Base-by-base conservation (phyloP, 805 yeast genomes). In the Teunomyces aglyptinius region DNA sequence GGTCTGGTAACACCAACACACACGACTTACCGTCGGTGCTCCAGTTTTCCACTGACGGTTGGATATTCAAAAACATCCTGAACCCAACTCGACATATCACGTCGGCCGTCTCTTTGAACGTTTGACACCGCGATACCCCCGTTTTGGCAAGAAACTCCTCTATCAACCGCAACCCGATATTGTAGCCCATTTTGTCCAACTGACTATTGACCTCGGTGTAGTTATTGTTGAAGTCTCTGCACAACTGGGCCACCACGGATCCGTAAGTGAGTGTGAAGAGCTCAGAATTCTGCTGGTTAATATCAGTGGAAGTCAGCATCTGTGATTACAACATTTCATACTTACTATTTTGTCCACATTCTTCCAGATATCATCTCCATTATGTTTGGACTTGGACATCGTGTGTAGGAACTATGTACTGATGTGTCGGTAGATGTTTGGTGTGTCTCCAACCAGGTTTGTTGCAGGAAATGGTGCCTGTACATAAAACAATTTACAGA, bases 201-300 rank as follows among this genome's bases (percentile, higher is more conserved):
- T 92, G 96, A 43, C 73, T 71, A 61, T 94, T 94, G 48, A 94
- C 96, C 57, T 83, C 83, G 5, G 60, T 62, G 63, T 89, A 91
- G 64, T 91, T 87, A 52, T 81, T 76, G 45, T 84, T 78, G 64
- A 79, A 84, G 60, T 94, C 98, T 48, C 84, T 81, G 61, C 96
- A 90, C 44, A 94, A 70, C 59, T 92, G 97, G 11, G 96, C 81
- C 41, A 94, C 98, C 41, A 94, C 81, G 2, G 96, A 84, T 7
- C 99, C 99, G 58, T 94, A 94, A 1, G 97, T 92, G 49, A 94
- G 71, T n/a, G 96, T 89, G 67, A 94, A 89, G 44, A 94, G 75
- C 67, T 94, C 99, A 2, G 96, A 85, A 63, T 91, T 94, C 85
- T 82, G 46, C 18, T 24, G 20, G 47, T 49, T 56, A 51, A 47